phyloP scores from a whole-genome alignment of 805 yeast species.

The Saccharomycopsis capsularis region DNA sequence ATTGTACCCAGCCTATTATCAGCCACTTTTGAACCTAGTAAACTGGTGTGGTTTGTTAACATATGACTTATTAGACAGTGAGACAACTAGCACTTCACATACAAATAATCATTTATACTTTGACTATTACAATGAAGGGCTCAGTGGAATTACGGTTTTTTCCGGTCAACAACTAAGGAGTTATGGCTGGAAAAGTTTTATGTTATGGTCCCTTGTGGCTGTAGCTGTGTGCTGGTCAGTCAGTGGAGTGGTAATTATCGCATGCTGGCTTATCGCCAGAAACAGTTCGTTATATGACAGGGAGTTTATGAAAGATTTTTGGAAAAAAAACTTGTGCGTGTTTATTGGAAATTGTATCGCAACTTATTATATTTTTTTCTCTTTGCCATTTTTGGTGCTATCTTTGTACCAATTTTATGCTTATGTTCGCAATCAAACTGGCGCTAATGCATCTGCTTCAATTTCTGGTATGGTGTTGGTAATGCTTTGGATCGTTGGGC shows the following conservation, averaged over 20 bases:
- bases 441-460: slow-evolving; percentile 4
- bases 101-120: slow-evolving; percentile 38
- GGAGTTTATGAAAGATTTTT: slow-evolving; percentile 17
- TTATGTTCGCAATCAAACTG: slow-evolving; percentile 1
- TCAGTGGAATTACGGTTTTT: slow-evolving; percentile 33
- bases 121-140: slow-evolving; percentile 33
- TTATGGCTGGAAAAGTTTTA: slow-evolving; percentile 38
- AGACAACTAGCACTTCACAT: slow-evolving; percentile 17
- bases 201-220: slow-evolving; percentile 27
- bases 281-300: background rate
- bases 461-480: slow-evolving; percentile 31
- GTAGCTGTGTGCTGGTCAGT: background rate
- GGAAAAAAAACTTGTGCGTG: slow-evolving; percentile 25
- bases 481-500: slow-evolving; percentile 30
- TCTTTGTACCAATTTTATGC: slow-evolving; percentile 27
- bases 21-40: slow-evolving; percentile 43
- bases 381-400: slow-evolving; percentile 38
- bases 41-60: slow-evolving; percentile 51
- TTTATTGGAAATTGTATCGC: slow-evolving; percentile 32
- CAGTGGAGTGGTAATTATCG: slow-evolving; percentile 2
- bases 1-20: slow-evolving; percentile 56
- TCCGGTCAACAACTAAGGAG: slow-evolving; percentile 13
- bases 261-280: slow-evolving; percentile 5
- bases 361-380: slow-evolving; percentile 32
- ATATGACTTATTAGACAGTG: slow-evolving; percentile 21